These are phyloP conservation scores for Priceomyces melissophilus DNA, from an alignment of 805 yeast genomes.

Conservation along the genomic window DNA sequence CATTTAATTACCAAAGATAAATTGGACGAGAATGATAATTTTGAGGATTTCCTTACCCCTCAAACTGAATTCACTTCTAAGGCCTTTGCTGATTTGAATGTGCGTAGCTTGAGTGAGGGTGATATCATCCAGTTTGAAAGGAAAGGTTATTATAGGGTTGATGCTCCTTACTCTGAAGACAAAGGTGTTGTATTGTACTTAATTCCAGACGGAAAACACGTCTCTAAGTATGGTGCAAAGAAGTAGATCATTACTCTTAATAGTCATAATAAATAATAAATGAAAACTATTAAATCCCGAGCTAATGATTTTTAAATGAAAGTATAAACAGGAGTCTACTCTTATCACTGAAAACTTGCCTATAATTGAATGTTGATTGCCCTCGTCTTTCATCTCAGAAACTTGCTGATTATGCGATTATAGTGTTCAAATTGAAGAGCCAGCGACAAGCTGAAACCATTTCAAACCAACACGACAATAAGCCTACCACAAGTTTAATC, in stretches of 20 bases:
- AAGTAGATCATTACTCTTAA: constrained; percentile 15
- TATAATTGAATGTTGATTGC: too few relatives aligned
- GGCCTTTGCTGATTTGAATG: constrained; percentile 79
- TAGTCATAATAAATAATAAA: too few relatives aligned
- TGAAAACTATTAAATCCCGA: too few relatives aligned
- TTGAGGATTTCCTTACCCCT: constrained; percentile 87
- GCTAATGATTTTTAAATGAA: too few relatives aligned
- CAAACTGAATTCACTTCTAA: constrained; percentile 77
- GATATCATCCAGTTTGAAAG: constrained; percentile 93
- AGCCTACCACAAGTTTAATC: too few relatives aligned
- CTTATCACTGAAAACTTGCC: too few relatives aligned
- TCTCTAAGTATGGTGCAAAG: constrained; percentile 31
- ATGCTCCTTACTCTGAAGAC: constrained; percentile 52
- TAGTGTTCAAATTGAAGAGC: too few relatives aligned
- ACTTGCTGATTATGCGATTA: too few relatives aligned
- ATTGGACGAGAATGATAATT: constrained; percentile 89
- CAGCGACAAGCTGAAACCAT: too few relatives aligned
- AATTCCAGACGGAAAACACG: constrained; percentile 88
- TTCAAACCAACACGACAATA: too few relatives aligned
- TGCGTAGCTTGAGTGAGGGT: constrained; percentile 73
- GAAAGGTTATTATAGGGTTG: constrained; percentile 92
- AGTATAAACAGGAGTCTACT: too few relatives aligned
- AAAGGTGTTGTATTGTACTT: constrained; percentile 78
- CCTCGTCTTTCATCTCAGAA: too few relatives aligned
- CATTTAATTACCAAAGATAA: constrained; percentile 94